These are phyloP conservation scores for Dissoconium aciculare DNA, from an alignment of 2,329 filamentous ascomycete species.

Conservation along the genomic window DNA sequence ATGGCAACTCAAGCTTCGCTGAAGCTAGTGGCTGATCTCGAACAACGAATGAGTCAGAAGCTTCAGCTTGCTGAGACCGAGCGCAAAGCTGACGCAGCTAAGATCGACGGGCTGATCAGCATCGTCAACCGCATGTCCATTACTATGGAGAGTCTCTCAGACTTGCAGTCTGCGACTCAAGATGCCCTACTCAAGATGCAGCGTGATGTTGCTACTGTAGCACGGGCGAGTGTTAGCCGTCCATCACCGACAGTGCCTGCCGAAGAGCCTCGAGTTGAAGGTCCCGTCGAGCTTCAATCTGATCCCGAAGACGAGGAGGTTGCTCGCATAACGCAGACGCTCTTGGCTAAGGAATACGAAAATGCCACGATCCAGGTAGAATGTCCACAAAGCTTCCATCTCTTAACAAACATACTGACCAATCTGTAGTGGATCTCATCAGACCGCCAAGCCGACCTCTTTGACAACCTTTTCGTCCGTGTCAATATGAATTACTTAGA, in stretches of 20 bases:
- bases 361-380: slow-evolving; percentile 31
- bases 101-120: slow-evolving; percentile 58
- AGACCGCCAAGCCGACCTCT: slow-evolving; percentile 42
- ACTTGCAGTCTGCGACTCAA: slow-evolving; percentile 54
- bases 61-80: slow-evolving; percentile 37
- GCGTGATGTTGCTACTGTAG: slow-evolving; percentile 27
- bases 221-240: slow-evolving; percentile 21
- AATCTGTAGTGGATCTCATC: slow-evolving; percentile 44
- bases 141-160: slow-evolving; percentile 54
- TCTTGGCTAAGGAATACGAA: slow-evolving; percentile 41
- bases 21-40: slow-evolving; percentile 52
- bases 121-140: slow-evolving; percentile 52
- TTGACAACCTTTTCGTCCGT: slow-evolving; percentile 45
- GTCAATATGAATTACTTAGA: slow-evolving; percentile 42
- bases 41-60: slow-evolving; percentile 42
- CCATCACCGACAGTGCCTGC: slow-evolving; percentile 4
- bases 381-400: slow-evolving; percentile 3
- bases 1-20: slow-evolving; percentile 40
- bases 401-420: slow-evolving; percentile 21
- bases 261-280: slow-evolving; percentile 10
- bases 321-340: slow-evolving; percentile 45
- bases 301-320: slow-evolving; percentile 42
- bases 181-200: slow-evolving; percentile 34
- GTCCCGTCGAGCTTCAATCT: slow-evolving; percentile 27
- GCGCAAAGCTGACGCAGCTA: slow-evolving; percentile 41